These are phyloP conservation scores for Fraxinus latifolia DNA, from an alignment of 305 asterid species.

Conservation along the genomic window DNA sequence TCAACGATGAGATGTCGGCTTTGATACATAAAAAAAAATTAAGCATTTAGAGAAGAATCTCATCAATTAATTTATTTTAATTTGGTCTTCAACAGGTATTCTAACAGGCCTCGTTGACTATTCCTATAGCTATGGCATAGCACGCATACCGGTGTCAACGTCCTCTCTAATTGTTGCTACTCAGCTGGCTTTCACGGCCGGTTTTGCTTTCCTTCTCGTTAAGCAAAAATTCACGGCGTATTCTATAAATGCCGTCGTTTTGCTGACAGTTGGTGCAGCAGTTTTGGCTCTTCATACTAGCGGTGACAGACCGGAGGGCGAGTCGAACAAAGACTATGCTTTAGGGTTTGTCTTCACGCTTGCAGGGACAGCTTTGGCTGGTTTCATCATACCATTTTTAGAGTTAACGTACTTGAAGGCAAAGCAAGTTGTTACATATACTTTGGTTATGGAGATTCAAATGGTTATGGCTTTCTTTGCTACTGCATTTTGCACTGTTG, in stretches of 20 bases:
- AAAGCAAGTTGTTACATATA: conserved; percentile 5
- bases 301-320: background rate
- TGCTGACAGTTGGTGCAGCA: background rate
- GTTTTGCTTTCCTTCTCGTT: background rate
- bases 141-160: conserved; percentile 1
- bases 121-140: background rate
- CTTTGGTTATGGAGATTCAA: conserved; percentile 8
- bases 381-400: background rate
- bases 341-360: background rate
- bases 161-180: background rate
- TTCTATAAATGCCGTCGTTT: background rate
- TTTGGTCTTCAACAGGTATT: background rate
- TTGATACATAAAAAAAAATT: background rate
- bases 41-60: background rate
- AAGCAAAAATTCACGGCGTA: conserved; percentile 2
- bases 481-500: background rate
- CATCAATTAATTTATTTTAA: background rate
- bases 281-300: background rate
- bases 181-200: conserved; percentile 7
- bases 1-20: background rate
- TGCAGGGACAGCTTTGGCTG: background rate
- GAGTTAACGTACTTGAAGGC: conserved; percentile 13
- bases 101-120: background rate
- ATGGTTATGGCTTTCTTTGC: background rate
- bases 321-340: background rate